These are phyloP conservation scores for Pseudozyma pruni DNA, from an alignment of 1,284 basidiomycete genomes.

Conservation along the genomic window DNA sequence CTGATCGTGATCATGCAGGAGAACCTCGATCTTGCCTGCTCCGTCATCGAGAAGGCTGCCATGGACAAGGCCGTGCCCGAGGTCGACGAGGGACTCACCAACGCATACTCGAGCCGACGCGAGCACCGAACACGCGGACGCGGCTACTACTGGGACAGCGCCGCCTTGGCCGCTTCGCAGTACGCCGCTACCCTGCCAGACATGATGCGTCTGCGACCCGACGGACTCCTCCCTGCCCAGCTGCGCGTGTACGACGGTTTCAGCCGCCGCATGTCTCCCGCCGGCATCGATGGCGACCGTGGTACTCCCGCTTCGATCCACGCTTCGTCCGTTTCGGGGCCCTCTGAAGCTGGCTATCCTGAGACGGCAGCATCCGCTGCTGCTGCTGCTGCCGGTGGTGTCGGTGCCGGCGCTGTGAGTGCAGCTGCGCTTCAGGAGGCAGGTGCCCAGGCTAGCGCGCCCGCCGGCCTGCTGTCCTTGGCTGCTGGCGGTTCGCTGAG, in stretches of 20 bases:
- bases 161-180: constrained; percentile 71
- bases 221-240: constrained; percentile 84
- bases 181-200: constrained; percentile 87
- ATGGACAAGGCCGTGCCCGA: constrained; percentile 97
- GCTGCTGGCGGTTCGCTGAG: constrained; percentile 31
- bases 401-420: constrained; percentile 18
- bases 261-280: constrained; percentile 56
- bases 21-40: constrained; percentile 92
- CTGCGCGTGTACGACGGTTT: constrained; percentile 95
- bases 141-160: constrained; percentile 61
- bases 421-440: constrained; percentile 28
- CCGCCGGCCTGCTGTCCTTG: constrained; percentile 25
- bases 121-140: constrained; percentile 83
- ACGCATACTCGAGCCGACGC: constrained; percentile 80
- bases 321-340: constrained; percentile 42
- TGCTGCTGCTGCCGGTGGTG: constrained; percentile 9
- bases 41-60: constrained; percentile 94
- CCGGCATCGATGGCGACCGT: constrained; percentile 37
- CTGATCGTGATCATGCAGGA: constrained; percentile 87
- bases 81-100: constrained; percentile 87
- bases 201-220: constrained; percentile 83
- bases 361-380: constrained; percentile 17
- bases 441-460: constrained; percentile 21
- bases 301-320: constrained; percentile 47
- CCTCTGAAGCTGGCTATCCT: constrained; percentile 29